Evolutionary conservation across 2,329 filamentous ascomycete genomes (phyloP).

Genomic region (Pseudopyricularia javanii): DNA sequence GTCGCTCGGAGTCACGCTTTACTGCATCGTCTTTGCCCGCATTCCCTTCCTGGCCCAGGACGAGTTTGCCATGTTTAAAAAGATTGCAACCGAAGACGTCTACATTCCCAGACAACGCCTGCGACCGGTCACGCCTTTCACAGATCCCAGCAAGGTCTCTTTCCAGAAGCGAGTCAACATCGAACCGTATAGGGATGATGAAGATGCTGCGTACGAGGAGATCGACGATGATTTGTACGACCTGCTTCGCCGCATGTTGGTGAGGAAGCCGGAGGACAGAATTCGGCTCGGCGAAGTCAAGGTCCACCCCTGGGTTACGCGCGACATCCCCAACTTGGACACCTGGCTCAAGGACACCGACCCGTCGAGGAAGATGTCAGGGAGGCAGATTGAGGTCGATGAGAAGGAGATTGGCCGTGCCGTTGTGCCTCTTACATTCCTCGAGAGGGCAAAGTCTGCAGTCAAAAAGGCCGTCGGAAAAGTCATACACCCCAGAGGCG

Average conservation of each 20-base stretch:
- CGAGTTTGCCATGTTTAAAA: slow-evolving; percentile 81
- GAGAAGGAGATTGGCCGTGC: slow-evolving; percentile 81
- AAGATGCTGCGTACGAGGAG: slow-evolving; percentile 73
- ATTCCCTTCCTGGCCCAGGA: slow-evolving; percentile 89
- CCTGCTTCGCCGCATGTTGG: slow-evolving; percentile 65
- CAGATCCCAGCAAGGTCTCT: slow-evolving; percentile 40
- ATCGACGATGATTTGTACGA: slow-evolving; percentile 72
- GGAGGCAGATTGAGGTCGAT: slow-evolving; percentile 83
- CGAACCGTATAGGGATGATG: slow-evolving; percentile 61
- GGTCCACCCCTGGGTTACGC: slow-evolving; percentile 80
- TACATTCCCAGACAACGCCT: slow-evolving; percentile 76
- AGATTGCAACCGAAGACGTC: slow-evolving; percentile 85
- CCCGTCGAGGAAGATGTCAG: slow-evolving; percentile 62
- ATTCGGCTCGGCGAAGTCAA: slow-evolving; percentile 90
- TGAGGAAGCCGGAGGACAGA: slow-evolving; percentile 78
- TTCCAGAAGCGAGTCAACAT: slow-evolving; percentile 45
- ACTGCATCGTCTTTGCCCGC: slow-evolving; percentile 87
- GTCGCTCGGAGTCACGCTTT: slow-evolving; percentile 92
- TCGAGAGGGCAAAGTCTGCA: slow-evolving; percentile 73
- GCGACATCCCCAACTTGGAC: slow-evolving; percentile 60
- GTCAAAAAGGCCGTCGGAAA: slow-evolving; percentile 57
- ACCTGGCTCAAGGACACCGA: slow-evolving; percentile 94
- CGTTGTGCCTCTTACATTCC: slow-evolving; percentile 76
- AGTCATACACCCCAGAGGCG: slow-evolving; percentile 47
- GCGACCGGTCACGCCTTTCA: slow-evolving; percentile 56